These are phyloP conservation scores for Clitopilus hobsonii DNA, from an alignment of 768 basidiomycete species.

Conservation along the genomic window DNA sequence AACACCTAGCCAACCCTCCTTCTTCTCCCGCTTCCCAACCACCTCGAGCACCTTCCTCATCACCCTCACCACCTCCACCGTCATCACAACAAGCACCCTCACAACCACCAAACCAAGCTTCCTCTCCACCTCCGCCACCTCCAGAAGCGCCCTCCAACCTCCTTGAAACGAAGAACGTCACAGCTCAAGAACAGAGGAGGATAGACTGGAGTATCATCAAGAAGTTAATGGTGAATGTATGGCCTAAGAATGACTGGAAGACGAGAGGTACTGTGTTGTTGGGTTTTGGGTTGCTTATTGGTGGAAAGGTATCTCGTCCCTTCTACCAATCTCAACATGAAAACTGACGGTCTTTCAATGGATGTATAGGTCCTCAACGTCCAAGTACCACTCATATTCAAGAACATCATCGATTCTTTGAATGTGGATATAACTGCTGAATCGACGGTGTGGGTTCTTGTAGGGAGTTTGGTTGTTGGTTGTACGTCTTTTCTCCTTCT, in stretches of 20 bases:
- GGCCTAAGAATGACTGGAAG: slow-evolving; percentile 84
- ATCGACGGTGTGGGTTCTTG: slow-evolving; percentile 86
- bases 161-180: slow-evolving; percentile 14
- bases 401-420: slow-evolving; percentile 82
- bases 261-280: slow-evolving; percentile 79
- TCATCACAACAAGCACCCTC: neutral
- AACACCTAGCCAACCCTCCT: neutral
- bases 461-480: slow-evolving; percentile 84
- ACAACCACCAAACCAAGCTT: neutral
- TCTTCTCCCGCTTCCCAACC: neutral
- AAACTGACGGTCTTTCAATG: neutral
- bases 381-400: slow-evolving; percentile 97
- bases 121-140: neutral
- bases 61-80: slow-evolving; percentile 2
- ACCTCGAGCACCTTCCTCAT: neutral
- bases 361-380: slow-evolving; percentile 86
- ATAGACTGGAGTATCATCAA: slow-evolving; percentile 88
- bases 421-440: slow-evolving; percentile 74
- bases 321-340: too few relatives aligned
- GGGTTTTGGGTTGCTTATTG: slow-evolving; percentile 75
- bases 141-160: slow-evolving; percentile 3
- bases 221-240: slow-evolving; percentile 81
- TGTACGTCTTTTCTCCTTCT: slow-evolving; percentile 51
- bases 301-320: slow-evolving; percentile 71
- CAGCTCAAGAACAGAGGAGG: slow-evolving; percentile 48